These are phyloP conservation scores for Ampelocalamus luodianensis DNA, from an alignment of 176 grass and related monocot genomes.

Conservation along the genomic window DNA sequence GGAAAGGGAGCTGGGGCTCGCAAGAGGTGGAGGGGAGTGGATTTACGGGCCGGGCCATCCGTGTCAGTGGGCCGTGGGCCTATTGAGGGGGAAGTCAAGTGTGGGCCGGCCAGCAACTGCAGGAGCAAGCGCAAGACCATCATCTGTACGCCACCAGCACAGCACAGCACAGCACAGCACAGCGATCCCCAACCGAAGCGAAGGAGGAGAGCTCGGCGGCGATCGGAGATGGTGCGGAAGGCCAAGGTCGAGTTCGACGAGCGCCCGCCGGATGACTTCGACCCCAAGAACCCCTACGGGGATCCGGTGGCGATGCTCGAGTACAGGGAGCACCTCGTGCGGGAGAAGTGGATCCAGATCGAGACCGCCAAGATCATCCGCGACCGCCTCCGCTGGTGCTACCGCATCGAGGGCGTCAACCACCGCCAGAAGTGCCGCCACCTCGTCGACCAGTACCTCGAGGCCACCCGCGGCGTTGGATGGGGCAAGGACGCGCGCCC, in stretches of 20 bases:
- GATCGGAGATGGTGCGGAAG: conserved; percentile 79
- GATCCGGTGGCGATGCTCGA: conserved; percentile 99
- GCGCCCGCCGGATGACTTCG: conserved; percentile 80
- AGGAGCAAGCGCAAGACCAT: neutral
- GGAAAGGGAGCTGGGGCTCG: conserved; percentile 20
- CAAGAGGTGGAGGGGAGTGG: neutral
- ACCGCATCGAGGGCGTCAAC: conserved; percentile 91
- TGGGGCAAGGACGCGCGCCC: conserved; percentile 95
- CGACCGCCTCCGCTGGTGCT: conserved; percentile 95
- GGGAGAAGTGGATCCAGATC: conserved; percentile 99
- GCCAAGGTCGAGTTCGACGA: conserved; percentile 98
- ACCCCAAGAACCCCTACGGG: conserved; percentile 82
- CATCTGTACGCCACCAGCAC: neutral
- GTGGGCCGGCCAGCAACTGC: conserved; percentile 4
- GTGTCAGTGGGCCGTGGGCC: too few species aligned
- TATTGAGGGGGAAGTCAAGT: too few species aligned
- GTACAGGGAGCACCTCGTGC: conserved; percentile 86
- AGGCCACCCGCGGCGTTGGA: conserved; percentile 80
- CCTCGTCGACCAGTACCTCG: conserved; percentile 93
- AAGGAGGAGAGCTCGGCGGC: conserved; percentile 25
- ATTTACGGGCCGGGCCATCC: too few species aligned
- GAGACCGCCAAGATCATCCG: conserved; percentile 99
- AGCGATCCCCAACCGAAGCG: conserved; percentile 3
- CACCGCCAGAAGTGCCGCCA: conserved; percentile 92
- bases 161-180: neutral